Evolutionary conservation across 192 early-diverging fungal genomes (phyloP), one percentile per base, ranked within the genome.

Genomic region (Helicostylum pulchrum): DNA sequence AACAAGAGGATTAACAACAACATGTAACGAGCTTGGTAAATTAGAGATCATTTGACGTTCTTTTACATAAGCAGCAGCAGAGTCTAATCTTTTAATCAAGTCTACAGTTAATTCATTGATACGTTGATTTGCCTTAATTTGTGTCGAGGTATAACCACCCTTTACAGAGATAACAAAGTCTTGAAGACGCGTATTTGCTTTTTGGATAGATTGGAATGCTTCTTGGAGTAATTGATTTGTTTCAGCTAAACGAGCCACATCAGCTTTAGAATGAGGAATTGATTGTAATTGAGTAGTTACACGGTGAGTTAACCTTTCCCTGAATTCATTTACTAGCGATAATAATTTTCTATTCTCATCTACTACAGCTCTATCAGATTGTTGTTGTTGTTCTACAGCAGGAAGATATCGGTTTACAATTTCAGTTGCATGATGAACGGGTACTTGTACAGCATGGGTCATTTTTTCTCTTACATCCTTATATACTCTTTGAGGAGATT

Each of bases 1-100:
- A 17, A 78, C 63, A 26, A 84, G 60, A 45, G 80, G 80, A 17
- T 74, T 43, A 1, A 86, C 46, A 31, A 72, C 77, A 12, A 26
- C 20, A 46, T 82, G 82, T 50, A 85, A 58, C 19, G 42, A 71
- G 14, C 67, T 66, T 39, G 83, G 83, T 9, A 85, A 45, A 3
- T 69, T 19, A 34, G 30, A 39, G 9, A 47, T 57, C 2, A 72
- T 67, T 46, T 57, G 59, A 39, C 80, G 70, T 44, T 68, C 62
- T 56, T 82, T 80, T 32, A 84, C 43, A 58, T 79, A 83, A 2
- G 15, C 47, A 15, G 80, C 70, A 51, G 78, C 63, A 6, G 56
- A 42, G 49, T 85, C 82, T 15, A 76, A 43, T 5, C 63, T 59
- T 17, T 55, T 45, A 4, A 76, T 32, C 11, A 76, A 52, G n/a